Evolutionary conservation across 495 filamentous ascomycete genomes (phyloP).

Genomic region (Penicillium cosmopolitanum): DNA sequence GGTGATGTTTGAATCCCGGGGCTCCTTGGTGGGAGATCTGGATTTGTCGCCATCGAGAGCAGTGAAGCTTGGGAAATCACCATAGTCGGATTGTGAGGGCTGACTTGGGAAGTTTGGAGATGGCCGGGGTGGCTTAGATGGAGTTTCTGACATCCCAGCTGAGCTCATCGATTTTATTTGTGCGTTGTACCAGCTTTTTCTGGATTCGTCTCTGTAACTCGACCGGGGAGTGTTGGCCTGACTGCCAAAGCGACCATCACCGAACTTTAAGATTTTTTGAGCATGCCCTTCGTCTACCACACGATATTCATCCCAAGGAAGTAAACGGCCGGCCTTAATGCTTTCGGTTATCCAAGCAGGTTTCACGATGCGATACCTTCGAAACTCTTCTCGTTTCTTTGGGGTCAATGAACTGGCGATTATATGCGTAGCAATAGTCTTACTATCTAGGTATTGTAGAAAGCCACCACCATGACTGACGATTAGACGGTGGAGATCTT

Average conservation of each 20-base stretch:
- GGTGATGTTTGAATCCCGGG: neutral
- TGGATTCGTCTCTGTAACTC: slow-evolving; percentile 76
- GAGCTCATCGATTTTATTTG: slow-evolving; percentile 57
- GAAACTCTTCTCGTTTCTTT: slow-evolving; percentile 88
- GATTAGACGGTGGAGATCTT: slow-evolving; percentile 82
- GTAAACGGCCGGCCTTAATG: slow-evolving; percentile 72
- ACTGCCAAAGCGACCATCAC: slow-evolving; percentile 68
- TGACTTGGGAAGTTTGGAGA: slow-evolving; percentile 9
- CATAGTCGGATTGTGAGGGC: slow-evolving; percentile 45
- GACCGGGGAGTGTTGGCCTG: slow-evolving; percentile 57
- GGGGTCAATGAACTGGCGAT: slow-evolving; percentile 87
- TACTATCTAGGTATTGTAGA: slow-evolving; percentile 91
- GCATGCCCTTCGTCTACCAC: slow-evolving; percentile 78
- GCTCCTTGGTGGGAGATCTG: neutral
- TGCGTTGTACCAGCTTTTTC: slow-evolving; percentile 75
- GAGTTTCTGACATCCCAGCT: slow-evolving; percentile 14
- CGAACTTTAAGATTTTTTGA: slow-evolving; percentile 78
- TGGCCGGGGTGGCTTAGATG: slow-evolving; percentile 1
- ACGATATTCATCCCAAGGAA: slow-evolving; percentile 84
- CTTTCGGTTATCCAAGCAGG: slow-evolving; percentile 96
- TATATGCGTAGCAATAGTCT: slow-evolving; percentile 93
- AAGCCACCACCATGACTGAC: slow-evolving; percentile 92
- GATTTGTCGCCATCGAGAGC: slow-evolving; percentile 24
- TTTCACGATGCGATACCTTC: slow-evolving; percentile 86
- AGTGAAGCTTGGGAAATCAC: slow-evolving; percentile 48